phyloP scores from a whole-genome alignment of 306 rosid genomes.

The Prunus kanzakura region DNA sequence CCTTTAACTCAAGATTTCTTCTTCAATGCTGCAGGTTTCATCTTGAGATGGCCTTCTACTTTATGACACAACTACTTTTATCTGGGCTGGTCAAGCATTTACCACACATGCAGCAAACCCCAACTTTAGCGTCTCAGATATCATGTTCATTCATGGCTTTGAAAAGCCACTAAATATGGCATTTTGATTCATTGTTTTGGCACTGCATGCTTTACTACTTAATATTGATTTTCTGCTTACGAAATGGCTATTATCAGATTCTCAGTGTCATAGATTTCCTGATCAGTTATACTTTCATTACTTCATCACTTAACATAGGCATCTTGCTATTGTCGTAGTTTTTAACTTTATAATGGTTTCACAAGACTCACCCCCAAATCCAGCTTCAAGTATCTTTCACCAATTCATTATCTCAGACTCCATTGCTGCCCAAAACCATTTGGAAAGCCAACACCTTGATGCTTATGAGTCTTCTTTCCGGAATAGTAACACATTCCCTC shows the following conservation, averaged over 20 bases:
- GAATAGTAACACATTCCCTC: conserved; percentile 27
- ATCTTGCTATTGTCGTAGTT: not conserved
- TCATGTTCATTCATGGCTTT: too few species aligned
- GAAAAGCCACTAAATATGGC: conserved; percentile 1
- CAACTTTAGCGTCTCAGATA: not conserved
- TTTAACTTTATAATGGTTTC: conserved; percentile 25
- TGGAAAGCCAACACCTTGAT: conserved; percentile 51
- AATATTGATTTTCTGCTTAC: too few species aligned
- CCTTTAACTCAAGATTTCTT: conserved; percentile 36
- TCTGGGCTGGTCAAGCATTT: not conserved
- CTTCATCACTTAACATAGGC: too few species aligned
- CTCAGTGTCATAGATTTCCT: too few species aligned
- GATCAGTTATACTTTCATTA: too few species aligned
- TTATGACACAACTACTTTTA: conserved; percentile 17
- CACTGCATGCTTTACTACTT: too few species aligned
- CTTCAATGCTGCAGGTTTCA: conserved; percentile 21
- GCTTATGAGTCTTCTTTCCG: conserved; percentile 48
- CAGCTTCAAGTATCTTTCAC: conserved; percentile 33
- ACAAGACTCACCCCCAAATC: conserved; percentile 39
- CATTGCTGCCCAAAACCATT: conserved; percentile 49
- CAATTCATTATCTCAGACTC: conserved; percentile 53
- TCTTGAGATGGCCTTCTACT: conserved; percentile 37
- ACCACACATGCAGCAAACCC: not conserved
- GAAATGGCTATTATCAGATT: too few species aligned
- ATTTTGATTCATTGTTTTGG: not conserved